These are phyloP conservation scores for Claviceps sorghi DNA, from an alignment of 2,329 filamentous ascomycete genomes.

Conservation along the genomic window DNA sequence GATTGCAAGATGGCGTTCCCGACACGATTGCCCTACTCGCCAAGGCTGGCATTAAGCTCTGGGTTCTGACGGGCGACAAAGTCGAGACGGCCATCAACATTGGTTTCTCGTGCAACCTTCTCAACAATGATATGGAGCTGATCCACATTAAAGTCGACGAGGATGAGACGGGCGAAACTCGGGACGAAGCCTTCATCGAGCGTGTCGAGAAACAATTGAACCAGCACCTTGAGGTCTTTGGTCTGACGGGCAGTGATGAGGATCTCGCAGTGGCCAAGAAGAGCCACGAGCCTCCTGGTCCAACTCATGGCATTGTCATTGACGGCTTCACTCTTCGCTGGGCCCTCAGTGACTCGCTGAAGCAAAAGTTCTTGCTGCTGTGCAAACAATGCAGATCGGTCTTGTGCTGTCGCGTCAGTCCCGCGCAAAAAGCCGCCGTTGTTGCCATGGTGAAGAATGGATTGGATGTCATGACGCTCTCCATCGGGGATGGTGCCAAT, in stretches of 20 bases:
- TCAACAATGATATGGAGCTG: conserved; percentile 96
- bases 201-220: conserved; percentile 59
- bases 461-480: conserved; percentile 88
- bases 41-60: conserved; percentile 91
- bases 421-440: conserved; percentile 93
- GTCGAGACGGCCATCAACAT: conserved; percentile 99
- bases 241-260: conserved; percentile 68
- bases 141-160: conserved; percentile 79
- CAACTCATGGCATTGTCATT: conserved; percentile 86
- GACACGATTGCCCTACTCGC: conserved; percentile 87
- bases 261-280: conserved; percentile 66
- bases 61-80: conserved; percentile 97
- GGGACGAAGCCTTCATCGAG: conserved; percentile 35
- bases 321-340: conserved; percentile 88
- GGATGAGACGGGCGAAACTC: conserved; percentile 39
- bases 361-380: conserved; percentile 83
- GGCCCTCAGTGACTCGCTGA: conserved; percentile 66
- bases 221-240: conserved; percentile 56
- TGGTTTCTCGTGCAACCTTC: conserved; percentile 93
- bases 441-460: conserved; percentile 91
- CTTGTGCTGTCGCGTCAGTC: conserved; percentile 92
- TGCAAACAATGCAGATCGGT: conserved; percentile 97
- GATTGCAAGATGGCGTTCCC: conserved; percentile 89
- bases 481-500: conserved; percentile 86
- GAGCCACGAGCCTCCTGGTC: conserved; percentile 71